Conservation (phyloP, 1,139 yeast species). For the Blastobotrys proliferans region DNA sequence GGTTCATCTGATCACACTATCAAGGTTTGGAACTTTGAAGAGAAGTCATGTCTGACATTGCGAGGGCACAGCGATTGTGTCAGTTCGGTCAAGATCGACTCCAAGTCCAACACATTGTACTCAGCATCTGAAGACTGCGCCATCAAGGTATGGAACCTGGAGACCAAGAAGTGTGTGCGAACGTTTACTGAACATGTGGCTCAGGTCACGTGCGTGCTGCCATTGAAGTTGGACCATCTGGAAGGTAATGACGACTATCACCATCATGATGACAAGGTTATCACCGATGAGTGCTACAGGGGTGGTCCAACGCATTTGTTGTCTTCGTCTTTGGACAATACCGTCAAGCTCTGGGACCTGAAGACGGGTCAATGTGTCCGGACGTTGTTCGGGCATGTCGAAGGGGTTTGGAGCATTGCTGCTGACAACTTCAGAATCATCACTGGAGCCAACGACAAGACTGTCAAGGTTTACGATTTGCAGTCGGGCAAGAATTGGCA, state of each 20-base stretch:
- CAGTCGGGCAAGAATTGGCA: slow-evolving; percentile 93
- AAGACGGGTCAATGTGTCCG: slow-evolving; percentile 80
- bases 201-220: slow-evolving; percentile 87
- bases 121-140: slow-evolving; percentile 91
- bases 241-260: slow-evolving; percentile 34
- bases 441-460: slow-evolving; percentile 88
- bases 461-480: slow-evolving; percentile 91
- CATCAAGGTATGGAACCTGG: slow-evolving; percentile 90
- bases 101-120: slow-evolving; percentile 71
- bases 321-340: slow-evolving; percentile 87
- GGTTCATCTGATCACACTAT: slow-evolving; percentile 92
- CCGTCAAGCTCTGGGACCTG: slow-evolving; percentile 91
- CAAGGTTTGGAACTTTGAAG: slow-evolving; percentile 94
- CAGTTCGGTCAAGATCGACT: slow-evolving; percentile 81
- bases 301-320: slow-evolving; percentile 73
- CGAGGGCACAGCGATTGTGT: slow-evolving; percentile 95
- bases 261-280: slow-evolving; percentile 15
- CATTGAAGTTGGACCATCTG: slow-evolving; percentile 54
- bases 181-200: slow-evolving; percentile 63
- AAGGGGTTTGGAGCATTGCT: slow-evolving; percentile 95
- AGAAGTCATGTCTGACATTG: slow-evolving; percentile 84
- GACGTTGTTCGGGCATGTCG: slow-evolving; percentile 95
- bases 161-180: slow-evolving; percentile 70
- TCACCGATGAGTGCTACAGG: slow-evolving; percentile 19
- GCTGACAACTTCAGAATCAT: slow-evolving; percentile 93